Conservation (phyloP, 163 green algal genomes). For the Chloromonas sp. region DNA sequence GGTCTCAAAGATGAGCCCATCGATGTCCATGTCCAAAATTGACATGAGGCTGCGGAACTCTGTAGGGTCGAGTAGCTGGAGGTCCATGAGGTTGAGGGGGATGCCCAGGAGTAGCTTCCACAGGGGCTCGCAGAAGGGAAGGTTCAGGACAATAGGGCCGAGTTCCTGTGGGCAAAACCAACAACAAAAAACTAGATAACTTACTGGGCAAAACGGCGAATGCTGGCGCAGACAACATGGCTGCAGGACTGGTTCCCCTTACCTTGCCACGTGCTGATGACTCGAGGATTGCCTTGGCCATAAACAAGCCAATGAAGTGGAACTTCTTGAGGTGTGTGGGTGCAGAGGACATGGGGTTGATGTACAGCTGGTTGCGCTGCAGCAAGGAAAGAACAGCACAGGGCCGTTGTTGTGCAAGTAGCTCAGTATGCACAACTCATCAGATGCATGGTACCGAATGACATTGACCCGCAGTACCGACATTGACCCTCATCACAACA, state of each 20-base stretch:
- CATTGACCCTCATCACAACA: too few relatives aligned
- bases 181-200: too few relatives aligned
- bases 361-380: slow-evolving; percentile 43
- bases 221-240: too few relatives aligned
- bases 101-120: slow-evolving; percentile 61
- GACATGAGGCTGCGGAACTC: slow-evolving; percentile 54
- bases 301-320: slow-evolving; percentile 44
- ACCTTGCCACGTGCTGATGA: slow-evolving; percentile 25
- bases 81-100: slow-evolving; percentile 51
- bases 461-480: too few relatives aligned
- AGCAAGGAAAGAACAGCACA: too few relatives aligned
- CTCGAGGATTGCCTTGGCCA: slow-evolving; percentile 47
- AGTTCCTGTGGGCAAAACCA: slow-evolving; percentile 22
- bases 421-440: too few relatives aligned
- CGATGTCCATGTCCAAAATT: slow-evolving; percentile 56
- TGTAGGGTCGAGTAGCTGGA: slow-evolving; percentile 46
- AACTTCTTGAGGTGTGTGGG: slow-evolving; percentile 47
- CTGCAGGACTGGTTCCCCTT: too few relatives aligned
- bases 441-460: too few relatives aligned
- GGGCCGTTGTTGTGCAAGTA: too few relatives aligned
- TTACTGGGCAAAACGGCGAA: too few relatives aligned
- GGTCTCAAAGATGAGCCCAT: slow-evolving; percentile 57
- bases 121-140: slow-evolving; percentile 52
- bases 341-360: slow-evolving; percentile 30
- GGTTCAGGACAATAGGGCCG: slow-evolving; percentile 54